phyloP scores from a whole-genome alignment of 148 eudicot species.

The Dianthus caryophyllus region DNA sequence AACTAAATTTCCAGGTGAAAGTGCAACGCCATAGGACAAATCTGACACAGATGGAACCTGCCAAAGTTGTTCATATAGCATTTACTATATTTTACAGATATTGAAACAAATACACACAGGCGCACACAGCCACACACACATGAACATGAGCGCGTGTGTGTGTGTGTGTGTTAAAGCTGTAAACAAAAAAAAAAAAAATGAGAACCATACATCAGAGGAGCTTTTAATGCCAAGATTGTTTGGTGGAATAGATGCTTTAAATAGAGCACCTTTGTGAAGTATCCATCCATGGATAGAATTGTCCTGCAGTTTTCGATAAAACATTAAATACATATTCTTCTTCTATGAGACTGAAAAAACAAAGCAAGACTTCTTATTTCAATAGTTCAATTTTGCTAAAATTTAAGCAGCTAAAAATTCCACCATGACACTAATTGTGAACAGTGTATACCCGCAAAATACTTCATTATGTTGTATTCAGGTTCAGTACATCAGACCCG shows the following conservation, averaged over 20 bases:
- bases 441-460: neutral
- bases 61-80: constrained; percentile 8
- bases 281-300: constrained; percentile 69
- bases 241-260: constrained; percentile 56
- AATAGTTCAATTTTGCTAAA: neutral
- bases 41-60: constrained; percentile 74
- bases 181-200: neutral
- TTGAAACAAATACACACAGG: neutral
- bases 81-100: neutral
- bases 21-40: constrained; percentile 77
- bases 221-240: constrained; percentile 52
- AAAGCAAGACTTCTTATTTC: neutral
- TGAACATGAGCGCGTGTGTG: too few relatives aligned
- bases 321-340: constrained; percentile 6
- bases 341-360: too few relatives aligned
- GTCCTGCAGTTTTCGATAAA: constrained; percentile 41
- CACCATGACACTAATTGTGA: neutral
- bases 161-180: neutral
- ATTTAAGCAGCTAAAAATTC: neutral
- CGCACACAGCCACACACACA: too few relatives aligned
- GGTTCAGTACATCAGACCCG: neutral
- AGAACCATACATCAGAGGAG: constrained; percentile 59
- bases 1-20: constrained; percentile 83
- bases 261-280: constrained; percentile 44
- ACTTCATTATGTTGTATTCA: neutral